Evolutionary conservation across 2,329 filamentous ascomycete genomes (phyloP).

Genomic region (Lasiodiplodia sp.): DNA sequence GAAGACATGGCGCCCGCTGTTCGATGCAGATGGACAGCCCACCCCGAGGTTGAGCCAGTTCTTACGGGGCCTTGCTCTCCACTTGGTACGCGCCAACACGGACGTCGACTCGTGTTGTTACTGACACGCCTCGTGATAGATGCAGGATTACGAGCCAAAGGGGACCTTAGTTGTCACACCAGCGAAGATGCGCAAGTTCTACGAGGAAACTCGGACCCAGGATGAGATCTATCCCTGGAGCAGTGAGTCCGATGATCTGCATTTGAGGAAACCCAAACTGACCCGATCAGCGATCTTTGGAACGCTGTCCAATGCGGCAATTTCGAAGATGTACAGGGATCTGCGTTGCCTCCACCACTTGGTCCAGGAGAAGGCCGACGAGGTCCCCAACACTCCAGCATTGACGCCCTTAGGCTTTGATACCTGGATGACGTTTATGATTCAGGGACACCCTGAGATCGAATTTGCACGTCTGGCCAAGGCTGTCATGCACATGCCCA

Average conservation of each 20-base stretch:
- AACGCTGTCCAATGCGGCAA: constrained; percentile 48
- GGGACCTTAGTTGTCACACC: constrained; percentile 76
- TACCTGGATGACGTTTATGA: constrained; percentile 73
- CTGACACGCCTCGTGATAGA: constrained; percentile 51
- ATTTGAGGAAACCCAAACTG: not conserved
- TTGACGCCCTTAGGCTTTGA: constrained; percentile 57
- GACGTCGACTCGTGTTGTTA: not conserved
- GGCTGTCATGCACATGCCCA: constrained; percentile 73
- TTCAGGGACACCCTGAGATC: constrained; percentile 76
- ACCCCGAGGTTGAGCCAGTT: constrained; percentile 75
- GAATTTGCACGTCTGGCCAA: constrained; percentile 75
- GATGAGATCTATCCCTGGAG: constrained; percentile 74
- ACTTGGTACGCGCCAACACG: constrained; percentile 64
- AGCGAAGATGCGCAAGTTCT: constrained; percentile 76
- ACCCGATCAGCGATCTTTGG: constrained; percentile 49
- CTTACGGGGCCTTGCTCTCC: constrained; percentile 74
- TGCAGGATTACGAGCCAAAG: constrained; percentile 72
- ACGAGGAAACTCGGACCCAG: constrained; percentile 69
- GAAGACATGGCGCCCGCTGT: constrained; percentile 78
- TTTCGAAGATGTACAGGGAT: constrained; percentile 56
- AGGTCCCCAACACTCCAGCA: constrained; percentile 50
- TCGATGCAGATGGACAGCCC: constrained; percentile 70
- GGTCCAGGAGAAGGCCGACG: constrained; percentile 45
- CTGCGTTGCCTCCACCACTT: constrained; percentile 58
- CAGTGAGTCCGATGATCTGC: constrained; percentile 55